Conservation (phyloP, 2,329 filamentous ascomycete species). For the Pseudonectria buxi region DNA sequence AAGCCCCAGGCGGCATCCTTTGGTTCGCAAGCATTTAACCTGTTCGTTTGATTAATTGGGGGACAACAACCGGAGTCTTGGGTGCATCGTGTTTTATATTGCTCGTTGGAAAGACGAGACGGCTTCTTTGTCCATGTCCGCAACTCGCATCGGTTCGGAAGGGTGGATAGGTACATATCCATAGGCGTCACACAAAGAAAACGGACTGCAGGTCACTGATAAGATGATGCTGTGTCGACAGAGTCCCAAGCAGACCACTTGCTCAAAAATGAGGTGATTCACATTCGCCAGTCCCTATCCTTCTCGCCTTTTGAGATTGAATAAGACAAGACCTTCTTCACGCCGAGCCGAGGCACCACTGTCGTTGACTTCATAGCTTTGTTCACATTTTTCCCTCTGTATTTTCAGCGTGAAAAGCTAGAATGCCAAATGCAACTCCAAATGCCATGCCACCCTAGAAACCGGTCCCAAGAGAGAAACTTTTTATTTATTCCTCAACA, state of each 20-base stretch:
- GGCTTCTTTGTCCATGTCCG: constrained; percentile 26
- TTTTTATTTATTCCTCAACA: constrained; percentile 62
- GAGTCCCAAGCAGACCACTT: constrained; percentile 14
- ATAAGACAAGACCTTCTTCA: constrained; percentile 16
- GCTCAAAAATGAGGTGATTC: constrained; percentile 14
- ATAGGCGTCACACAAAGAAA: constrained; percentile 11
- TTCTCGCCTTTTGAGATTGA: constrained; percentile 2
- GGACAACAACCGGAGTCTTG: constrained; percentile 38
- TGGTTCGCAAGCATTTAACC: constrained; percentile 11
- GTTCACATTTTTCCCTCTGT: constrained; percentile 31
- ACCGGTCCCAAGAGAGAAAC: constrained; percentile 34
- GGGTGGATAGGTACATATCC: constrained; percentile 7
- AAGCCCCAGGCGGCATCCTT: constrained; percentile 10
- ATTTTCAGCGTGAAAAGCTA: constrained; percentile 37
- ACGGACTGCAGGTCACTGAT: constrained; percentile 22
- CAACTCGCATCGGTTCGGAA: constrained; percentile 10
- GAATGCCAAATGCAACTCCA: constrained; percentile 41
- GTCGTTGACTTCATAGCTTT: constrained; percentile 22
- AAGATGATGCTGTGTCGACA: constrained; percentile 17
- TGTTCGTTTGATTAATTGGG: background rate
- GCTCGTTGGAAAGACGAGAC: constrained; percentile 26
- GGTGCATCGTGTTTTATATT: constrained; percentile 24
- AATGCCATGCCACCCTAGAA: constrained; percentile 39
- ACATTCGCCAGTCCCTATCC: constrained; percentile 11
- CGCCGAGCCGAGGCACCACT: constrained; percentile 21